Base-by-base conservation (phyloP, 2,329 filamentous ascomycete species). In the Berkeleyomyces rouxiae region DNA sequence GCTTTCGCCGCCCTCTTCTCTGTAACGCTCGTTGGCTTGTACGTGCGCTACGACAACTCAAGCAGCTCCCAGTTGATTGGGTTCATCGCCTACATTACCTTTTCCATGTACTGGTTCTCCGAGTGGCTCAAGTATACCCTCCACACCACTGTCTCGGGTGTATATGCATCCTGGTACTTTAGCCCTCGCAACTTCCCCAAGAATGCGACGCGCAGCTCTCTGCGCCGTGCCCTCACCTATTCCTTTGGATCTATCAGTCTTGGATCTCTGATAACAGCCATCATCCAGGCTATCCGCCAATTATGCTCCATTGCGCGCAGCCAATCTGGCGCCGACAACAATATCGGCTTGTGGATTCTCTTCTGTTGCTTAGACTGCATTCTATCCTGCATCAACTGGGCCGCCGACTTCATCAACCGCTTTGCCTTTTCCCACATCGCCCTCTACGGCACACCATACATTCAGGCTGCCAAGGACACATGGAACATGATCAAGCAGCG, bases 101-200 rank as follows among this genome's bases (percentile, higher is more conserved):
- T 97, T 69, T 86, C 90, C 61, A 88, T 85, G 74, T 96, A 95
- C 75, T 97, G 92, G 92, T 85, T 96, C 67, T 86, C 88, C 1
- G 92, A 97, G 72, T 92, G 87, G 80, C 76, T 96, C 68, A 96
- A 96, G 77, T 96, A 95, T 74, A 90, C 88, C 0, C 88, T 96
- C 57, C 90, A 97, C 71, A 87, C 86, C 1, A 90, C 84, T 33
- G 87, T 96, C 64, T 87, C 90, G 0, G 91, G 92, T 0, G 85
- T 96, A 0, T 96, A 95, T 68, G 91, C 90, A 0, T 86, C 87
- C 0, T 97, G 92, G 92, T 97, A 95, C 75, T 96, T 95, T 71
- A 86, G 82, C 66, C 73, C 82, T 0, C 74, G 78, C 63, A 81
- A 83, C 51, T 87, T 89, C 69, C 90, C 91, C 39, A 84, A 81